Percentiles rank a stretch among this genome's conserved stretches.
Conservation (phyloP, 768 basidiomycete genomes). For the Phylloporus sp. region DNA sequence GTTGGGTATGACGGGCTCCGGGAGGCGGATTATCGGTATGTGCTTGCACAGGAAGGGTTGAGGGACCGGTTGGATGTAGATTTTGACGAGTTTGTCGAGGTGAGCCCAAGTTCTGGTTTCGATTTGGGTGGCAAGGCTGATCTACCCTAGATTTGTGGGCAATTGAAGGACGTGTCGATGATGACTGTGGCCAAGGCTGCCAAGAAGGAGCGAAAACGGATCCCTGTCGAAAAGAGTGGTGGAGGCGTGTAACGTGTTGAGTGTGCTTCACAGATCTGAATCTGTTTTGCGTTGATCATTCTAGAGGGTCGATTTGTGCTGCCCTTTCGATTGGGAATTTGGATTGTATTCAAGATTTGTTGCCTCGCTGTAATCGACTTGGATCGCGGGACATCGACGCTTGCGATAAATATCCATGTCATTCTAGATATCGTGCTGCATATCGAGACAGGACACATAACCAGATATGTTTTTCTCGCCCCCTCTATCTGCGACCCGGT, state of each 20-base stretch:
- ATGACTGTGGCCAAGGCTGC: conserved; percentile 32
- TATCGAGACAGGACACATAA: too few relatives aligned
- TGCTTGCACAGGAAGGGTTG: conserved; percentile 74
- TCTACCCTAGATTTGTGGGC: conserved; percentile 59
- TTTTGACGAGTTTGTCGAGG: conserved; percentile 88
- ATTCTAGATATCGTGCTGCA: not conserved
- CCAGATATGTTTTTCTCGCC: too few relatives aligned
- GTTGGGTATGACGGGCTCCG: conserved; percentile 58
- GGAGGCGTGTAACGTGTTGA: conserved; percentile 22
- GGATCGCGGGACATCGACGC: not conserved
- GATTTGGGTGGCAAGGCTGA: not conserved
- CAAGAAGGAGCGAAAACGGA: conserved; percentile 42
- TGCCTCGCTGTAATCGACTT: not conserved
- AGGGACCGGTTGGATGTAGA: conserved; percentile 51
- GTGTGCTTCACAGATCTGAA: not conserved
- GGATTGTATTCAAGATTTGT: not conserved
- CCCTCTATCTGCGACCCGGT: too few relatives aligned
- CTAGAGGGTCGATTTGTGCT: not conserved
- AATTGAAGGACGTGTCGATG: conserved; percentile 63
- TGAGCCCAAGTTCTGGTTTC: conserved; percentile 30
- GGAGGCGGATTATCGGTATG: conserved; percentile 66
- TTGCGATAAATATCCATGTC: not conserved
- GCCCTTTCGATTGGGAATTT: not conserved
- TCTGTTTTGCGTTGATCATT: not conserved
- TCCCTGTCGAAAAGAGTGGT: conserved; percentile 40